Percentiles rank a stretch among this genome's conserved stretches.
Conservation (phyloP, 2,329 filamentous ascomycete species). For the Colletotrichum lentis region DNA sequence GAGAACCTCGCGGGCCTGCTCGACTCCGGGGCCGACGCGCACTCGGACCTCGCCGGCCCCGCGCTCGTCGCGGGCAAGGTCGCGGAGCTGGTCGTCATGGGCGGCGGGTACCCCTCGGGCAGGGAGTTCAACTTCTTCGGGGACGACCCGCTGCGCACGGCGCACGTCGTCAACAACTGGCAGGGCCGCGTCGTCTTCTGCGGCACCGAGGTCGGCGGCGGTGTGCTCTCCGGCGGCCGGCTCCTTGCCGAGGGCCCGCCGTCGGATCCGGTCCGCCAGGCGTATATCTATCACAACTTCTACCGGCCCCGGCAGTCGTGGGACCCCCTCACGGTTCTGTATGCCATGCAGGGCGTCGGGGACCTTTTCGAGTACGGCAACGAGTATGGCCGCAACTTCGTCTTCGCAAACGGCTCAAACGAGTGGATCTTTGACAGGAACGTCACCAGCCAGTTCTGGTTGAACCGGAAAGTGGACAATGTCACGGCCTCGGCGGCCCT, state of each 20-base stretch:
- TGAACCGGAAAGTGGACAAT: conserved; percentile 47
- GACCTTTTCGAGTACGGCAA: conserved; percentile 51
- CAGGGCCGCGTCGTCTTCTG: conserved; percentile 51
- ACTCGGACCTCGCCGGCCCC: conserved; percentile 51
- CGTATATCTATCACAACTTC: conserved; percentile 54
- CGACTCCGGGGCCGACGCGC: conserved; percentile 52
- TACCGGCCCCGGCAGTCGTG: conserved; percentile 48
- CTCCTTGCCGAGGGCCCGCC: conserved; percentile 46
- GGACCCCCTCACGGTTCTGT: conserved; percentile 54
- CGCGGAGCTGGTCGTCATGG: conserved; percentile 60
- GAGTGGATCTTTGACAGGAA: conserved; percentile 51
- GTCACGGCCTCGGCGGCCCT: conserved; percentile 44
- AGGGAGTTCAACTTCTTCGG: conserved; percentile 60
- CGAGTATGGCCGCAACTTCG: conserved; percentile 51
- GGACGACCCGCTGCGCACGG: conserved; percentile 48
- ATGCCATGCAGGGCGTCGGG: conserved; percentile 49
- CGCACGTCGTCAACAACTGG: conserved; percentile 58
- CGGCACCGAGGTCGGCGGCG: conserved; percentile 54
- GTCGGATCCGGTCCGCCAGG: conserved; percentile 49
- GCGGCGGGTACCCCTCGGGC: conserved; percentile 58
- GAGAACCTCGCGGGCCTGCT: conserved; percentile 58
- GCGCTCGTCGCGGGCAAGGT: conserved; percentile 56
- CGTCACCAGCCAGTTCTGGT: conserved; percentile 51
- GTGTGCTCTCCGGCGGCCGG: conserved; percentile 51
- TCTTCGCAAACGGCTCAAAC: conserved; percentile 53